Base-by-base conservation (phyloP, 2,329 filamentous ascomycete species). In the Chaetomium strumarium region DNA sequence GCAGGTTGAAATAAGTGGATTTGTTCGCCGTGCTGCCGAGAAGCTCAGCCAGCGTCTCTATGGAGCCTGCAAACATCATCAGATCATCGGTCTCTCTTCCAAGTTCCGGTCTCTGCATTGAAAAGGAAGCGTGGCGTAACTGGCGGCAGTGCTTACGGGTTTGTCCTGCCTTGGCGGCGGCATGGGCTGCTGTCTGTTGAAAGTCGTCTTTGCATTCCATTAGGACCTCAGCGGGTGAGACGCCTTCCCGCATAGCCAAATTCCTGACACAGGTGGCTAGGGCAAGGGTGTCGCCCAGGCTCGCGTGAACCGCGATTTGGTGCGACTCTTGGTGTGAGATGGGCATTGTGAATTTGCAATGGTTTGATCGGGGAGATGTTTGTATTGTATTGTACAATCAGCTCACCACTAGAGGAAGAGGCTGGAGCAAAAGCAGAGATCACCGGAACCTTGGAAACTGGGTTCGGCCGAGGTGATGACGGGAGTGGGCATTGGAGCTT, bases 131-230 rank as follows among this genome's bases (percentile, higher is more conserved):
- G 4, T 24, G 6, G 20, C 13, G 16, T 13, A 14, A 14, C 19
- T 12, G 9, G 13, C 13, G 12, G 34, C 13, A 13, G 4, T 3
- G 37, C 50, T 37, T 30, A 57, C 60, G 40, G 3, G 48, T 49
- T 30, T 62, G 58, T 2, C 60, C 60, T 2, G 53, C 37, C 40
- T 62, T 60, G 38, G 56, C 56, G 2, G 60, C 60, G 8, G 57
- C 60, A 36, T 62, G 60, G 8, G 60, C 60, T 9, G 59, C 58
- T 14, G 60, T 62, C 41, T 58, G 56, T 14, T 62, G 56, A 39
- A 57, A 61, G 37, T 60, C 60, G 40, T 60, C 60, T 24, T 57
- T 57, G 53, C 56, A 58, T 5, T 44, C 49, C 11, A 59, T 52
- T 19, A 62, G 36, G 5, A 62, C 37, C n/a, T 57, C 52, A 7